These are phyloP conservation scores for Chrysanthemum seticuspe DNA, from an alignment of 129 eudicot species.

Conservation along the genomic window DNA sequence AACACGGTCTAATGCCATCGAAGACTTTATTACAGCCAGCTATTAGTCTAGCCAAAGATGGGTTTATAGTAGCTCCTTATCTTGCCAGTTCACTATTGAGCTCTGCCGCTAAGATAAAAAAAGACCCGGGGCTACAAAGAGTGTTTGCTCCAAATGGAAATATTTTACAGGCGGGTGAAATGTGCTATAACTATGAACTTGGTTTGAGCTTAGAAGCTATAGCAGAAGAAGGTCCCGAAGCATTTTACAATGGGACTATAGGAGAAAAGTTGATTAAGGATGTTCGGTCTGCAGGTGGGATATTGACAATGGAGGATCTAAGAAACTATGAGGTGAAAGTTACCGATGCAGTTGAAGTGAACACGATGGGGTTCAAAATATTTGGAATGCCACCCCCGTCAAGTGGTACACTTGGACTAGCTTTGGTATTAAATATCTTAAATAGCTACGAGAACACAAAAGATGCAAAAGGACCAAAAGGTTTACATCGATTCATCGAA, in stretches of 20 bases:
- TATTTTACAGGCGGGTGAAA: constrained; percentile 65
- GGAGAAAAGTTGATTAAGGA: constrained; percentile 74
- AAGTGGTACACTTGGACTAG: too few relatives aligned
- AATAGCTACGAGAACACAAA: constrained; percentile 42
- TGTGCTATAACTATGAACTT: constrained; percentile 69
- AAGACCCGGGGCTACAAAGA: constrained; percentile 64
- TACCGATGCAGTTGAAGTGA: too few relatives aligned
- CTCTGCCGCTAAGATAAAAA: constrained; percentile 25
- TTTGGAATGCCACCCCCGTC: too few relatives aligned
- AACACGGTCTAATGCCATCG: constrained; percentile 79
- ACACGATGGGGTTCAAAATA: too few relatives aligned
- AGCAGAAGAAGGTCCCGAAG: too few relatives aligned
- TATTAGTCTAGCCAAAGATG: constrained; percentile 65
- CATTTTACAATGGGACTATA: constrained; percentile 58
- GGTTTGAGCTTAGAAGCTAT: constrained; percentile 58
- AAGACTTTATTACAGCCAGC: constrained; percentile 66
- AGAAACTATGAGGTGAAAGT: constrained; percentile 56
- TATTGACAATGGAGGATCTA: constrained; percentile 84
- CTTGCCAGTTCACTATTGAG: constrained; percentile 38
- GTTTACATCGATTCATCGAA: constrained; percentile 62
- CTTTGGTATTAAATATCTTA: constrained; percentile 34
- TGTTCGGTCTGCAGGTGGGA: constrained; percentile 74
- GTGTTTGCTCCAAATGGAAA: constrained; percentile 73
- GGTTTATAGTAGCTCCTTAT: constrained; percentile 67
- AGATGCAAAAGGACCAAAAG: constrained; percentile 59